A percentile compares a stretch with the other conserved stretches of the same genome.
phyloP scores from a whole-genome alignment of 2,329 filamentous ascomycete genomes.

The Trichoderma sp. region DNA sequence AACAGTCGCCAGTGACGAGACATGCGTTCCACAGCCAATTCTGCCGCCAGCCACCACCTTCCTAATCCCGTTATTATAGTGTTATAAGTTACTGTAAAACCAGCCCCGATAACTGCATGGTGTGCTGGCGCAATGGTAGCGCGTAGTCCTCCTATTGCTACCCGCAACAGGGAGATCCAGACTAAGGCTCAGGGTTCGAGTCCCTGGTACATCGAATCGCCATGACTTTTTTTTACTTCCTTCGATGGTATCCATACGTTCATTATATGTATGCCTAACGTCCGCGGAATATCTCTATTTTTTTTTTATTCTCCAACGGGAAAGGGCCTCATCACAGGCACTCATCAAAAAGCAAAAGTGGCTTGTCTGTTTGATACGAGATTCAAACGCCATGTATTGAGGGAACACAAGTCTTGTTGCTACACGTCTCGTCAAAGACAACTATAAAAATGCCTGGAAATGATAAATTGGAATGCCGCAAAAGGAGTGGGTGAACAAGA shows the following conservation, averaged over 20 bases:
- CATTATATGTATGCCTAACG: neutral
- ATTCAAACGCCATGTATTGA: neutral
- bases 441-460: neutral
- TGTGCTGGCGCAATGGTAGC: constrained; percentile 22
- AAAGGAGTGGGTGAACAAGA: neutral
- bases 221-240: neutral
- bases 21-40: neutral
- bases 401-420: neutral
- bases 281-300: neutral
- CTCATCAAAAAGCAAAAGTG: neutral
- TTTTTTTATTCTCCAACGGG: neutral
- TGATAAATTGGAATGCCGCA: neutral
- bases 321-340: neutral
- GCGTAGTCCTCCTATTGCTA: constrained; percentile 21
- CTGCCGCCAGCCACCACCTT: constrained; percentile 7
- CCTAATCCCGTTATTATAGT: neutral
- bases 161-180: constrained; percentile 11
- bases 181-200: constrained; percentile 22
- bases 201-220: constrained; percentile 19
- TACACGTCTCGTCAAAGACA: neutral
- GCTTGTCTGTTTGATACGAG: neutral
- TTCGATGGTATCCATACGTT: too few relatives aligned
- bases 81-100: neutral
- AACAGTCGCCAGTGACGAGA: neutral
- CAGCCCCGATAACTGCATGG: constrained; percentile 18